A percentile compares a stretch with the other conserved stretches of the same genome.
These are phyloP conservation scores for Penicillium malachiteum DNA, from an alignment of 495 filamentous ascomycete genomes.

Conservation along the genomic window DNA sequence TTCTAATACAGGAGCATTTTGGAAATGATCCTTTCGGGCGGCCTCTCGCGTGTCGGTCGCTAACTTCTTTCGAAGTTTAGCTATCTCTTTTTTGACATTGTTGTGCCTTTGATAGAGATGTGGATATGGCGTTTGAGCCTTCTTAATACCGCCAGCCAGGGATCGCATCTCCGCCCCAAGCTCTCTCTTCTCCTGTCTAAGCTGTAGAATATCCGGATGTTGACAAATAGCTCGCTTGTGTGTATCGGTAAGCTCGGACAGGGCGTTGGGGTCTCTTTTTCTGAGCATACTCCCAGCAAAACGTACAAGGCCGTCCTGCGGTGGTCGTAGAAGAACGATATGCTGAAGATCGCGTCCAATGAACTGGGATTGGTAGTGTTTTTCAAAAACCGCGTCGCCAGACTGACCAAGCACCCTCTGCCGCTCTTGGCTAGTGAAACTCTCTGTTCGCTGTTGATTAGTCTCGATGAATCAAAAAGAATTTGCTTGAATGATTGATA, in stretches of 20 bases:
- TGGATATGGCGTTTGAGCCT: conserved; percentile 20
- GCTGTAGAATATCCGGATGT: conserved; percentile 22
- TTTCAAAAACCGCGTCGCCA: conserved; percentile 29
- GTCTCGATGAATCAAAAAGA: too few relatives aligned
- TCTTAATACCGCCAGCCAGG: conserved; percentile 25
- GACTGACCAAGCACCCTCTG: conserved; percentile 32
- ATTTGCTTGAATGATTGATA: too few relatives aligned
- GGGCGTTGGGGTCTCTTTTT: conserved; percentile 24
- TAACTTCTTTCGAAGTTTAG: conserved; percentile 25
- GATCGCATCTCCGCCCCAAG: conserved; percentile 29
- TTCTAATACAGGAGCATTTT: conserved; percentile 24
- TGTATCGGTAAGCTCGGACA: conserved; percentile 24
- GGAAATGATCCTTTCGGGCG: conserved; percentile 34
- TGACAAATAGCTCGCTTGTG: conserved; percentile 24
- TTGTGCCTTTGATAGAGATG: conserved; percentile 28
- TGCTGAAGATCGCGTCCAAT: conserved; percentile 25
- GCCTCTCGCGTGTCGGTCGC: conserved; percentile 20
- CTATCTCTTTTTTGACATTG: conserved; percentile 17
- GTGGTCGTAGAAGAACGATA: conserved; percentile 27
- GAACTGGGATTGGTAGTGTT: conserved; percentile 30
- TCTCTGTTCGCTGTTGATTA: conserved; percentile 8
- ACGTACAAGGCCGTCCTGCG: conserved; percentile 22
- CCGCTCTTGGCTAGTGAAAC: conserved; percentile 33
- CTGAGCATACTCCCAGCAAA: conserved; percentile 23
- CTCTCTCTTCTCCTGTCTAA: conserved; percentile 31